Evolutionary conservation across 352 stramenopile species (phyloP).

Genomic region (Globisporangium polare): DNA sequence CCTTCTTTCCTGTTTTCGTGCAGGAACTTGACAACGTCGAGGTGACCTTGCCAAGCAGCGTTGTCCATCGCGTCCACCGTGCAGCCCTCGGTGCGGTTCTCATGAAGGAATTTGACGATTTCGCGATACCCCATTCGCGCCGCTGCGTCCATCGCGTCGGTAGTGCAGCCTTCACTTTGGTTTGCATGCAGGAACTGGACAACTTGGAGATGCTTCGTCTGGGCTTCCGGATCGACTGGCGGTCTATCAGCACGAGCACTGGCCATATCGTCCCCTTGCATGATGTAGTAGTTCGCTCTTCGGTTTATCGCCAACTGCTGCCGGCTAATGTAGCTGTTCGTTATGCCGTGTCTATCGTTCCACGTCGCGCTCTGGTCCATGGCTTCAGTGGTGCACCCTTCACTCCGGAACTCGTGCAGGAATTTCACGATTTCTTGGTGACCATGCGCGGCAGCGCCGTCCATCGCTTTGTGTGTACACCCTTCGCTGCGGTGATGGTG

Average conservation of each 20-base stretch:
- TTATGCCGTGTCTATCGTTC: background rate
- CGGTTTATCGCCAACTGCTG: background rate
- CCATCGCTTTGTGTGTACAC: background rate
- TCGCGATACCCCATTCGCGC: background rate
- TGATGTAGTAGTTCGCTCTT: background rate
- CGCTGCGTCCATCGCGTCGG: background rate
- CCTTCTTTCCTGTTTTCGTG: background rate
- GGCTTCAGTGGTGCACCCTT: background rate
- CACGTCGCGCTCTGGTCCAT: background rate
- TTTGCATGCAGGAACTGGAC: background rate
- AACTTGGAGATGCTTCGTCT: background rate
- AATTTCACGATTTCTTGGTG: background rate
- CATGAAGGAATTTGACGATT: background rate
- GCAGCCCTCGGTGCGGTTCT: background rate
- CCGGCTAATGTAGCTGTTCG: background rate
- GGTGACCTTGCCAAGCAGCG: background rate
- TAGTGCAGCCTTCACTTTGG: background rate
- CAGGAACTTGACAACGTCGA: background rate
- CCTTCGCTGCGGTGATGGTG: background rate
- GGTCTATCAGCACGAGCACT: background rate
- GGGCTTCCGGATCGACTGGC: background rate
- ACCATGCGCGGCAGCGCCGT: background rate
- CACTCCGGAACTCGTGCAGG: background rate
- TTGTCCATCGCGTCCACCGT: background rate
- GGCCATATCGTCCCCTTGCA: background rate